Evolutionary conservation across 805 yeast species (phyloP).

Genomic region (Wickerhamomyces pijperi): DNA sequence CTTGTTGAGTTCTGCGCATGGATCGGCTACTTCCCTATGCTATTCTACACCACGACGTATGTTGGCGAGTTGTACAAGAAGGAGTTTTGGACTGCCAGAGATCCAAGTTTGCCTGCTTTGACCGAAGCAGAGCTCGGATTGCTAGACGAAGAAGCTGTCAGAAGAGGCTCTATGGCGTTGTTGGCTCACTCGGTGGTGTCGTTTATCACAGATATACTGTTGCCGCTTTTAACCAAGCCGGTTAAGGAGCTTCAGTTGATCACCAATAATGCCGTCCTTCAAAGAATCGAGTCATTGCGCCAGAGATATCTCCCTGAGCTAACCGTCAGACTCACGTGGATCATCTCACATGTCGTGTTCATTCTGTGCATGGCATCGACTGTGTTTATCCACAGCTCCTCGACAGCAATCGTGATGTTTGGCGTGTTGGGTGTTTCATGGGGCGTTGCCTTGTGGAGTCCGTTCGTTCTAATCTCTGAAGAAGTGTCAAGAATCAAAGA

Average conservation of each 20-base stretch:
- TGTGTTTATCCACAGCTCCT: constrained; percentile 29
- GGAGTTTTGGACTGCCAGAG: constrained; percentile 25
- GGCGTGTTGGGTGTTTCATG: constrained; percentile 48
- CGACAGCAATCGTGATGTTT: constrained; percentile 35
- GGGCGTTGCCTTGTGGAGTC: constrained; percentile 61
- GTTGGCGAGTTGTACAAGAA: constrained; percentile 46
- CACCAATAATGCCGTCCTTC: constrained; percentile 1
- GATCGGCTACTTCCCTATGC: constrained; percentile 59
- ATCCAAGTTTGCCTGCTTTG: constrained; percentile 23
- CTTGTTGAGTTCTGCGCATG: constrained; percentile 53
- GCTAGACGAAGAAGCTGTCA: constrained; percentile 34
- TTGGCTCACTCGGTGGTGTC: constrained; percentile 38
- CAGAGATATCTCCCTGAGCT: constrained; percentile 9
- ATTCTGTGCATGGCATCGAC: constrained; percentile 36
- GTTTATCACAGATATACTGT: constrained; percentile 28
- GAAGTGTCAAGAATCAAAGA: constrained; percentile 42
- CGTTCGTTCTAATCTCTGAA: constrained; percentile 50
- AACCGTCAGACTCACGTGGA: constrained; percentile 36
- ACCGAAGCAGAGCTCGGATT: constrained; percentile 25
- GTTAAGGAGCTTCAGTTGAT: constrained; percentile 7
- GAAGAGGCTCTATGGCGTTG: constrained; percentile 42
- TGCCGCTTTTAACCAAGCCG: constrained; percentile 32
- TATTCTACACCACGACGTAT: constrained; percentile 54
- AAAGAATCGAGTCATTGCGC: constrained; percentile 7
- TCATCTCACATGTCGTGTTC: constrained; percentile 37